Evolutionary conservation across 169 alveolate species (phyloP).

Genomic region (Cyclospora cayetanensis): DNA sequence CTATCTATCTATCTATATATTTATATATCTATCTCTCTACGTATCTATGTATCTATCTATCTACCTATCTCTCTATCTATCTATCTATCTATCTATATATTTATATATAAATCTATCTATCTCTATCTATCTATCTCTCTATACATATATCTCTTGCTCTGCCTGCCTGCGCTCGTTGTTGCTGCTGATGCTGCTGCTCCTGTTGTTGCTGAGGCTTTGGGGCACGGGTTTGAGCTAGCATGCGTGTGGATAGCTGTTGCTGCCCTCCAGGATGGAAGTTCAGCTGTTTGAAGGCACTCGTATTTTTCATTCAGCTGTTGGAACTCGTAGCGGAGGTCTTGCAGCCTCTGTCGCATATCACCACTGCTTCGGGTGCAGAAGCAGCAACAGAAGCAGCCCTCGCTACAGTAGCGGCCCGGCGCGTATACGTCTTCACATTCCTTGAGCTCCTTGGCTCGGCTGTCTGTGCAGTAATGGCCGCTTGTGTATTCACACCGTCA

Average conservation of each 20-base stretch:
- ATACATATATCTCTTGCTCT: background rate
- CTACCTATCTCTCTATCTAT: no score
- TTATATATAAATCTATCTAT: no score
- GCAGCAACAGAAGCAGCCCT: conserved; percentile 43
- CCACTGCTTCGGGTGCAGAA: background rate
- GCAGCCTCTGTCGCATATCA: background rate
- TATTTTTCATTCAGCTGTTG: conserved; percentile 40
- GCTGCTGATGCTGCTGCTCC: background rate
- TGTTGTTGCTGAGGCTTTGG: background rate
- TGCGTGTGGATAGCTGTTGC: conserved; percentile 7
- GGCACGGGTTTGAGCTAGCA: background rate
- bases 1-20: no score
- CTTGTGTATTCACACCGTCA: conserved; percentile 37
- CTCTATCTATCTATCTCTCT: no score
- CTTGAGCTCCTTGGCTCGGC: conserved; percentile 53
- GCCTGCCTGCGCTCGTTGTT: background rate
- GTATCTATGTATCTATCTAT: no score
- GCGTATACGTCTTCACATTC: conserved; percentile 21
- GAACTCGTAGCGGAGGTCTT: conserved; percentile 47
- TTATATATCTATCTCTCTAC: no score
- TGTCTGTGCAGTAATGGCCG: conserved; percentile 50
- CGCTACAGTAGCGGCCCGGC: conserved; percentile 2
- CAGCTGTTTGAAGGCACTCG: conserved; percentile 55
- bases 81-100: no score
- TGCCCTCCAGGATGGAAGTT: conserved; percentile 52